Conservation (phyloP, 306 rosid genomes). For the Cicer judaicum region DNA sequence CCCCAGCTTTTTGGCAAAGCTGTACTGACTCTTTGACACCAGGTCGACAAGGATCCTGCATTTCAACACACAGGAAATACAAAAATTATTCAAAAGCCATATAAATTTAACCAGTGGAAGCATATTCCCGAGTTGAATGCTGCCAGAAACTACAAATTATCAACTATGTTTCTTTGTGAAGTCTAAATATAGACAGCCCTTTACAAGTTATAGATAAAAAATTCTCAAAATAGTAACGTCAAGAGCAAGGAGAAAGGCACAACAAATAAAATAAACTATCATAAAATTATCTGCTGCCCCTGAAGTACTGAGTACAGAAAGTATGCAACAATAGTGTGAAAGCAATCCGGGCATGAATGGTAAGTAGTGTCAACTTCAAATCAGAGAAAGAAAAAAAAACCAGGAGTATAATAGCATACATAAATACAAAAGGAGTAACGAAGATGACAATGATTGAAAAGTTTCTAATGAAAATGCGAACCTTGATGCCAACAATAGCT, state of each 20-base stretch:
- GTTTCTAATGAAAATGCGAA: slow-evolving; percentile 42
- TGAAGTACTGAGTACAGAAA: slow-evolving; percentile 21
- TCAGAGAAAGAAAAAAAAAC: slow-evolving; percentile 11
- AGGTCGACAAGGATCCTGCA: slow-evolving; percentile 94
- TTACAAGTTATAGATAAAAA: not conserved
- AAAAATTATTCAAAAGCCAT: not conserved
- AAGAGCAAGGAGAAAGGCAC: slow-evolving; percentile 25
- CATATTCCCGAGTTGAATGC: slow-evolving; percentile 8
- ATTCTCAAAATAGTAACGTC: not conserved
- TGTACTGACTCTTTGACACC: slow-evolving; percentile 73
- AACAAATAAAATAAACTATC: slow-evolving; percentile 19
- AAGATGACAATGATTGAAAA: slow-evolving; percentile 1
- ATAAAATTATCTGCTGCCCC: slow-evolving; percentile 18
- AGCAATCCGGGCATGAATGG: slow-evolving; percentile 1
- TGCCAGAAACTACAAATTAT: not conserved
- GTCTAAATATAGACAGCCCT: slow-evolving; percentile 17
- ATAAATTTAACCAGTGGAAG: not conserved
- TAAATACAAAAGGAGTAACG: slow-evolving; percentile 8
- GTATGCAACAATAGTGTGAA: slow-evolving; percentile 24
- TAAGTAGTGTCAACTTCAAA: slow-evolving; percentile 22
- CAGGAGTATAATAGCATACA: not conserved
- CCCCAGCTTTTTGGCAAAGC: slow-evolving; percentile 93
- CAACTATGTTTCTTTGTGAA: not conserved
- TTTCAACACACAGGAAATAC: slow-evolving; percentile 23
- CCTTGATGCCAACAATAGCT: slow-evolving; percentile 97